Evolutionary conservation across 1,139 yeast species (phyloP), one percentile per base, ranked within the genome.

Genomic region (Pichia sp.): DNA sequence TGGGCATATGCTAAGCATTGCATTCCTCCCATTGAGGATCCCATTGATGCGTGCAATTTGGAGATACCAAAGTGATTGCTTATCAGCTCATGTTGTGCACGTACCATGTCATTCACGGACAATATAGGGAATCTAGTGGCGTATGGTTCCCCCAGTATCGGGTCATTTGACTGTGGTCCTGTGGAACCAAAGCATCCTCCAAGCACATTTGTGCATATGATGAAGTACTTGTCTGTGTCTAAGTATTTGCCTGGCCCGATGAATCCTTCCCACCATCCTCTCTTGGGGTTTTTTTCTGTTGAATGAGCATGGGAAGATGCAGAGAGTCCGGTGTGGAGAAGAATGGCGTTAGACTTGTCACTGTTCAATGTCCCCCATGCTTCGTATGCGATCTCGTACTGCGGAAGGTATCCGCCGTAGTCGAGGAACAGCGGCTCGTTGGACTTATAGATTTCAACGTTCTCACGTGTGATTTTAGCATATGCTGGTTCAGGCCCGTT

Each of bases 21-120:
- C 96, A 90, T 89, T 19, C 97, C 98, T 28, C 98, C 98, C 96
- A 90, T 88, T 0, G 96, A 88, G 1, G 96, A 86, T 6, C 98
- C 98, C 3, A 91, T 82, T 1, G 90, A 80, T 1, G 96, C 96
- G 66, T 82, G 80, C 26, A 90, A 70, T 65, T 80, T 83, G 2
- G 63, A 52, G 26, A 86, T 86, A 0, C 83, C 82, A 57, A 89
- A 80, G 39, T 78, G 80, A 45, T 82, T 78, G 30, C 69, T 70
- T 19, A 90, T 73, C 43, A 90, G 71, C 50, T 86, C 75, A 57
- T 88, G 76, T 70, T 90, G 98, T 0, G 95, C 96, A 48, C 96
- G 73, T 1, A 87, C 87, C 96, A 90, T 90, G 65, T 90, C 98
- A 62, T 85, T 86, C 23, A 91, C 79, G 0, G 96, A 85, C 13